Evolutionary conservation across 1,284 basidiomycete genomes (phyloP).

Genomic region (Crepidotus sp.): DNA sequence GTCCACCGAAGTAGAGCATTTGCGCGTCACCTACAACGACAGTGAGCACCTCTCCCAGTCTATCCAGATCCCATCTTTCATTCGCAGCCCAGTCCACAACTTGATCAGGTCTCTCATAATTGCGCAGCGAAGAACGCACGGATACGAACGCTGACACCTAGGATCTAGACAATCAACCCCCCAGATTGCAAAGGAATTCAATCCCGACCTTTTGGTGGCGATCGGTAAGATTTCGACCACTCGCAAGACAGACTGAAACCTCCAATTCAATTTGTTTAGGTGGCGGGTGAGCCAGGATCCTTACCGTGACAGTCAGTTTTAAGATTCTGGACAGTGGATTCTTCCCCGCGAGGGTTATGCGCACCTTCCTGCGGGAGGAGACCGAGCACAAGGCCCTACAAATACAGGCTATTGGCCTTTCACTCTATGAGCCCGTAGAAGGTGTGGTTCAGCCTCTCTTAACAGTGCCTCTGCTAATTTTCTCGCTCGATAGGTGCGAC

Average conservation of each 20-base stretch:
- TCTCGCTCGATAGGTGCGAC: no score
- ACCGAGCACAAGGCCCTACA: constrained; percentile 73
- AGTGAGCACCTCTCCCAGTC: constrained; percentile 4
- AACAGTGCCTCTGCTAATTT: no score
- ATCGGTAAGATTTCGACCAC: constrained; percentile 46
- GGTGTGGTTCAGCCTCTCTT: no score
- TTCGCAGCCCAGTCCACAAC: constrained; percentile 49
- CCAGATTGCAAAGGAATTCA: constrained; percentile 59
- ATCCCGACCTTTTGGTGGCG: constrained; percentile 72
- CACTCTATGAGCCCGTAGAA: constrained; percentile 81
- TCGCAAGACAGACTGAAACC: constrained; percentile 12
- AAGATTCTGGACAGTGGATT: constrained; percentile 56
- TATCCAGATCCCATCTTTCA: background rate
- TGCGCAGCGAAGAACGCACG: background rate
- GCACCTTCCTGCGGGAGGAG: constrained; percentile 78
- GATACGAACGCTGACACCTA: background rate
- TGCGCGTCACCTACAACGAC: constrained; percentile 73
- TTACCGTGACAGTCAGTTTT: constrained; percentile 10
- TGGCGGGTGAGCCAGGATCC: constrained; percentile 56
- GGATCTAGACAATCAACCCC: constrained; percentile 32
- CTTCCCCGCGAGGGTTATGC: constrained; percentile 88
- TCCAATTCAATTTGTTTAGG: constrained; percentile 22
- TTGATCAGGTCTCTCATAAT: constrained; percentile 41
- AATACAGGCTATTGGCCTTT: constrained; percentile 88
- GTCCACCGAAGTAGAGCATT: constrained; percentile 45